Conservation (phyloP, 1,284 basidiomycete genomes). For the Singerocomus inundabilis region DNA sequence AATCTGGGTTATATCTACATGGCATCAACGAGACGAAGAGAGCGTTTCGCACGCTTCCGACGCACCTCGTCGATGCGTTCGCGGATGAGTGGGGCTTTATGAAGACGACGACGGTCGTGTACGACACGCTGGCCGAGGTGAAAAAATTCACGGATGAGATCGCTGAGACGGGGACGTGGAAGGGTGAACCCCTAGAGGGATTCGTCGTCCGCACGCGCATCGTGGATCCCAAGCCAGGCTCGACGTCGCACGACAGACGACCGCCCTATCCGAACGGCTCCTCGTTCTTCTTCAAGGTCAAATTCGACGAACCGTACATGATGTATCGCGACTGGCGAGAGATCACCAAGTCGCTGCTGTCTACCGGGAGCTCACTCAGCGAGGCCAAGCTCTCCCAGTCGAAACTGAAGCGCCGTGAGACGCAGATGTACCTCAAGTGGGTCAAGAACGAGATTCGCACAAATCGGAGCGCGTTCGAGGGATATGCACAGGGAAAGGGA, state of each 20-base stretch:
- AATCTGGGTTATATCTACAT: slow-evolving; percentile 92
- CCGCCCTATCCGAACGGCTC: slow-evolving; percentile 77
- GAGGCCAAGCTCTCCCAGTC: slow-evolving; percentile 49
- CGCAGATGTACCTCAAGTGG: slow-evolving; percentile 67
- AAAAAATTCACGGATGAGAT: slow-evolving; percentile 71
- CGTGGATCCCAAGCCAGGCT: slow-evolving; percentile 36
- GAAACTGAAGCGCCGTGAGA: slow-evolving; percentile 68
- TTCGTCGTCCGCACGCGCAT: slow-evolving; percentile 91
- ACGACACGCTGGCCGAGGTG: slow-evolving; percentile 70
- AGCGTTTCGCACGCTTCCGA: slow-evolving; percentile 73
- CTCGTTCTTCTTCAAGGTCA: slow-evolving; percentile 99
- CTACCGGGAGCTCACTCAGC: slow-evolving; percentile 31
- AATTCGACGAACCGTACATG: slow-evolving; percentile 98
- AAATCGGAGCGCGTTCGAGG: slow-evolving; percentile 62
- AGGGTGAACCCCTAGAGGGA: slow-evolving; percentile 88
- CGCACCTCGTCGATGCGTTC: slow-evolving; percentile 72
- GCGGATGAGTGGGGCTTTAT: slow-evolving; percentile 93
- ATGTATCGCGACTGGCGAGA: slow-evolving; percentile 99
- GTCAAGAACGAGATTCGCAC: slow-evolving; percentile 66
- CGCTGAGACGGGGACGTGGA: slow-evolving; percentile 72
- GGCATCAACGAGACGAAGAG: slow-evolving; percentile 80
- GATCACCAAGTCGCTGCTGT: slow-evolving; percentile 78
- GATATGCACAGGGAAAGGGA: slow-evolving; percentile 71
- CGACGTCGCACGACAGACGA: slow-evolving; percentile 33
- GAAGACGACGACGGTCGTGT: slow-evolving; percentile 54